Conservation (phyloP, 257 asterid species). For the Ilex asprella region DNA sequence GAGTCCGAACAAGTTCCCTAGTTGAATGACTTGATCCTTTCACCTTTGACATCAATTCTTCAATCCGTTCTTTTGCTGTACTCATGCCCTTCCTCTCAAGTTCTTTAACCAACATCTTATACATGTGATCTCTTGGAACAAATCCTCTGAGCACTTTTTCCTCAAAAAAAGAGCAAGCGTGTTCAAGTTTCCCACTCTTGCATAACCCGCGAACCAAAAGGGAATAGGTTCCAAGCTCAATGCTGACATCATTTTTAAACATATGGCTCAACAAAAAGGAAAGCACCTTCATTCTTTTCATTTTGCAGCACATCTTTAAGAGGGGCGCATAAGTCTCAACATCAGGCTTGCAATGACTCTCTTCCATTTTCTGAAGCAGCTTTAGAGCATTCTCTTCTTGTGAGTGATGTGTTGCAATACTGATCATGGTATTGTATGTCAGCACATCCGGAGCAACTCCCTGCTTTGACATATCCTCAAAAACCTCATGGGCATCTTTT, state of each 20-base stretch:
- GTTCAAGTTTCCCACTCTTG: slow-evolving; percentile 38
- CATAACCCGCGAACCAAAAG: slow-evolving; percentile 57
- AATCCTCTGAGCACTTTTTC: slow-evolving; percentile 59
- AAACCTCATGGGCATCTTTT: slow-evolving; percentile 60
- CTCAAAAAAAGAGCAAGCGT: slow-evolving; percentile 62
- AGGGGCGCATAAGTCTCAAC: slow-evolving; percentile 56
- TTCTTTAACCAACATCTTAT: slow-evolving; percentile 31
- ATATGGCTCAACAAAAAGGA: slow-evolving; percentile 67
- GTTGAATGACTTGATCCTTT: slow-evolving; percentile 16
- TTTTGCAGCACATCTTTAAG: slow-evolving; percentile 79
- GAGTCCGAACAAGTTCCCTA: slow-evolving; percentile 1
- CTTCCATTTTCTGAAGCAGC: slow-evolving; percentile 64
- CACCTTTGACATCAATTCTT: slow-evolving; percentile 46
- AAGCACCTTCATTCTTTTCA: slow-evolving; percentile 77
- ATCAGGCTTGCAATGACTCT: slow-evolving; percentile 55
- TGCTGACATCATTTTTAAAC: slow-evolving; percentile 61
- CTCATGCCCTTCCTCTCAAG: slow-evolving; percentile 50
- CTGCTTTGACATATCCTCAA: slow-evolving; percentile 70
- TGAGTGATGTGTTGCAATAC: slow-evolving; percentile 31
- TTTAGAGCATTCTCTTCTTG: slow-evolving; percentile 78
- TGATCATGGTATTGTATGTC: slow-evolving; percentile 56
- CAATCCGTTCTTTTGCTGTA: slow-evolving; percentile 37
- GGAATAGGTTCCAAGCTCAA: slow-evolving; percentile 63
- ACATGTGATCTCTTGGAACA: slow-evolving; percentile 49
- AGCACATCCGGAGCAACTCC: slow-evolving; percentile 48